Base-by-base conservation (phyloP, 179 eudicot genomes). In the Carnegiea gigantea region DNA sequence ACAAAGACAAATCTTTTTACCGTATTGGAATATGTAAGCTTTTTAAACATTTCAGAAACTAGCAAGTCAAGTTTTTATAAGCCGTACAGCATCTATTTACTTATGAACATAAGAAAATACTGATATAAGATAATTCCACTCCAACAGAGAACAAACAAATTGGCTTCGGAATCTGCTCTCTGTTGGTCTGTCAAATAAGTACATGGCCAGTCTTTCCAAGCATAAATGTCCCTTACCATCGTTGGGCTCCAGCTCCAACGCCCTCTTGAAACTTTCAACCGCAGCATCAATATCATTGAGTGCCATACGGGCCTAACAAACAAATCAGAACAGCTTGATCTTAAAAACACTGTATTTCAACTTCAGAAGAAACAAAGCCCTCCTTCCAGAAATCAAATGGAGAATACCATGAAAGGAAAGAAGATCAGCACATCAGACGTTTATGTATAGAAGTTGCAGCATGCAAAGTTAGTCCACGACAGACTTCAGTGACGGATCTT, bases 211-310 rank as follows among this genome's bases (percentile, higher is more conserved):
- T 59, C 43, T 54, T 43, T 1, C 33, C 48, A 43, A 6, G 30
- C 12, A 24, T 57, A 48, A 40, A 54, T 78, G 21, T 79, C 10
- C 75, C 91, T 80, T 60, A 93, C 98, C 97, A 85, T 95, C 95
- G 82, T 89, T 90, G 44, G 98, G 98, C 85, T 92, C 98, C 87
- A 95, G 84, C 70, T 91, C 91, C 75, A 88, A 80, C 74, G 98
- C 98, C 84, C 87, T 93, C 70, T 81, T 88, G 86, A 95, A 95
- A 83, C 96, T 91, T 73, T 87, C 90, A 59, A 87, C 89, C 17
- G 97, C 97, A 82, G 95, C 89, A 89, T 94, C 97, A 46, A 95
- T 86, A 84, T 93, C 96, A 79, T 92, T 93, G 44, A 95, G 98
- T 44, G 95, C 98, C 85, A 91, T 86, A 82, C 91, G 85, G 78